phyloP scores from a whole-genome alignment of 2,329 filamentous ascomycete genomes.

The Pezicula neosporulosa region DNA sequence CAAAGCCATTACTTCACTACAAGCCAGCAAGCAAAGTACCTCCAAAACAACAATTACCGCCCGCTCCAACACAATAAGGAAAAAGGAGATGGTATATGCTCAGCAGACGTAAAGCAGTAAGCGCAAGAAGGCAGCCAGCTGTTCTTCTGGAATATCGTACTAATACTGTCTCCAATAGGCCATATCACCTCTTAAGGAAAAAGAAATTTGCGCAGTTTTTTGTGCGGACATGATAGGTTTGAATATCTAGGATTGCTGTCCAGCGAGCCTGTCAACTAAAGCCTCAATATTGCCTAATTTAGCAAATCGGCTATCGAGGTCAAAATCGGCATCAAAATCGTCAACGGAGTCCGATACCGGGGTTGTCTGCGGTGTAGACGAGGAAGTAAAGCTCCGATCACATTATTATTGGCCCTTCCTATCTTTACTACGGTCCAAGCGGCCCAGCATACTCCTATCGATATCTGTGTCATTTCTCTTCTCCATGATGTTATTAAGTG shows the following conservation, averaged over 20 bases:
- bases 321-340: background rate
- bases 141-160: background rate
- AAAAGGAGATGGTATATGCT: background rate
- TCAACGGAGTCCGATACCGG: background rate
- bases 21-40: background rate
- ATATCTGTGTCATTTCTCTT: conserved; percentile 26
- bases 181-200: background rate
- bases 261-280: too few relatives aligned
- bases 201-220: background rate
- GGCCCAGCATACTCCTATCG: conserved; percentile 27
- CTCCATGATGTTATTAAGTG: conserved; percentile 29
- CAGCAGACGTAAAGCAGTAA: background rate
- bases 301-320: background rate
- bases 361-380: background rate
- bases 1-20: background rate
- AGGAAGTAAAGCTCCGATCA: background rate
- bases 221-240: background rate
- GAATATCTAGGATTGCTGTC: too few relatives aligned
- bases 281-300: background rate
- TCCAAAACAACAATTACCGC: background rate
- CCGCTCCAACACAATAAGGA: background rate
- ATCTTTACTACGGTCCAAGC: conserved; percentile 14
- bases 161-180: background rate
- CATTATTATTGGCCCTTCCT: conserved; percentile 17
- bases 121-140: conserved; percentile 2